Evolutionary conservation across 2,329 filamentous ascomycete genomes (phyloP).

Genomic region (Cladophialophora carrionii): DNA sequence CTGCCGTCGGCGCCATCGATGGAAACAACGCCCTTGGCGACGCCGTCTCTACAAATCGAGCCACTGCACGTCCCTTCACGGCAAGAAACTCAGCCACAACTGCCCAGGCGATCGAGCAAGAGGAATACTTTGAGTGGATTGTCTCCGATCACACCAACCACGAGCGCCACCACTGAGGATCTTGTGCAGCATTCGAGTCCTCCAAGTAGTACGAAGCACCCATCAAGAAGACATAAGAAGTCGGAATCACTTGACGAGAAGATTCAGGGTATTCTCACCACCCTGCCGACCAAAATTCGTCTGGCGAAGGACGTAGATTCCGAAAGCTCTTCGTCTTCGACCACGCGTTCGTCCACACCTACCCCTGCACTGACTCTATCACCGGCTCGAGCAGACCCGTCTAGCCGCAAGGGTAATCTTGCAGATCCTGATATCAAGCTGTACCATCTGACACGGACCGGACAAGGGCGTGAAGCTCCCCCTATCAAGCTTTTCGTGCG

Average conservation of each 20-base stretch:
- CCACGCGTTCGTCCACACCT: conserved; percentile 57
- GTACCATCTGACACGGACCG: conserved; percentile 85
- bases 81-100: conserved; percentile 18
- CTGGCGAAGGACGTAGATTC: conserved; percentile 55
- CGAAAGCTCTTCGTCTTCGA: conserved; percentile 42
- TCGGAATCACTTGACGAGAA: conserved; percentile 71
- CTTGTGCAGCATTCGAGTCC: conserved; percentile 2
- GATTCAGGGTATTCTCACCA: conserved; percentile 76
- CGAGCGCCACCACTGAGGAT: conserved; percentile 27
- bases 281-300: conserved; percentile 77
- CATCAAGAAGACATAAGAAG: conserved; percentile 6
- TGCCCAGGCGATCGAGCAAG: conserved; percentile 40
- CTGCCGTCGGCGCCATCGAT: conserved; percentile 10
- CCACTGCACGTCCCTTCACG: conserved; percentile 22
- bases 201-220: background rate
- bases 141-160: conserved; percentile 26
- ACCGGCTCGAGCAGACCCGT: conserved; percentile 52
- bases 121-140: conserved; percentile 28
- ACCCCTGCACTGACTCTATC: conserved; percentile 72
- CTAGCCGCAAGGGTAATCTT: conserved; percentile 47
- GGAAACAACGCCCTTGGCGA: conserved; percentile 23
- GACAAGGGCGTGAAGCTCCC: conserved; percentile 56
- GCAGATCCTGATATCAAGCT: conserved; percentile 79
- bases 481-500: conserved; percentile 95
- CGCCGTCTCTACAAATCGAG: conserved; percentile 32